phyloP scores from a whole-genome alignment of 176 grass and related monocot species.

The Triticum timopheevii region DNA sequence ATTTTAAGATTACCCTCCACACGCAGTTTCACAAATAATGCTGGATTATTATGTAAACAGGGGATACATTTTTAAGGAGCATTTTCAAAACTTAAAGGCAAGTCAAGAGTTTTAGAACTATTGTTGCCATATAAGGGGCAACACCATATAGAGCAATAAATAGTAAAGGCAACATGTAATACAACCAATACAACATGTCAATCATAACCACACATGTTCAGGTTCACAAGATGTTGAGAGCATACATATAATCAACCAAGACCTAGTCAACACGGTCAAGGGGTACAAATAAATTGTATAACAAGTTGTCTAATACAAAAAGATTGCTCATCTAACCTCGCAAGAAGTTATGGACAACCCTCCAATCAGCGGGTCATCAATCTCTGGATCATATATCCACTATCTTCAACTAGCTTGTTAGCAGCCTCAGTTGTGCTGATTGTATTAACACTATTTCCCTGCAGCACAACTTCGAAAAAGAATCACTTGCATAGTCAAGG shows the following conservation, averaged over 20 bases:
- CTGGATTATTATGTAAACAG: too few relatives aligned
- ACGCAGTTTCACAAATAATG: too few relatives aligned
- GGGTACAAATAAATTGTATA: neutral
- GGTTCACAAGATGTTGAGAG: too few relatives aligned
- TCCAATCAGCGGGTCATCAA: constrained; percentile 38
- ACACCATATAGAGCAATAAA: too few relatives aligned
- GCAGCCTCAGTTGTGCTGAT: constrained; percentile 64
- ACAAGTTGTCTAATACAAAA: neutral
- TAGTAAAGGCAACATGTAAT: too few relatives aligned
- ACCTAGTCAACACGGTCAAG: neutral
- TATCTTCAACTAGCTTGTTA: constrained; percentile 63
- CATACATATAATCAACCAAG: neutral
- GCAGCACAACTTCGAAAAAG: constrained; percentile 6
- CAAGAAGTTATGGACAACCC: neutral
- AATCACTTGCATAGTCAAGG: neutral
- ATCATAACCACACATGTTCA: too few relatives aligned
- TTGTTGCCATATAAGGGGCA: too few relatives aligned
- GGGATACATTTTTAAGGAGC: too few relatives aligned
- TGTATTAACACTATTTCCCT: constrained; percentile 67
- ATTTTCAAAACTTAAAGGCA: too few relatives aligned
- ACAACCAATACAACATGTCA: too few relatives aligned
- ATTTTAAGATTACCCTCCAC: too few relatives aligned
- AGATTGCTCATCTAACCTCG: neutral
- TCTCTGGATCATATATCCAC: constrained; percentile 51
- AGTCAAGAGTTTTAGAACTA: too few relatives aligned